Percentiles rank a stretch among this genome's conserved stretches.
phyloP scores from a whole-genome alignment of 169 alveolate genomes.

The Eimeria maxima region DNA sequence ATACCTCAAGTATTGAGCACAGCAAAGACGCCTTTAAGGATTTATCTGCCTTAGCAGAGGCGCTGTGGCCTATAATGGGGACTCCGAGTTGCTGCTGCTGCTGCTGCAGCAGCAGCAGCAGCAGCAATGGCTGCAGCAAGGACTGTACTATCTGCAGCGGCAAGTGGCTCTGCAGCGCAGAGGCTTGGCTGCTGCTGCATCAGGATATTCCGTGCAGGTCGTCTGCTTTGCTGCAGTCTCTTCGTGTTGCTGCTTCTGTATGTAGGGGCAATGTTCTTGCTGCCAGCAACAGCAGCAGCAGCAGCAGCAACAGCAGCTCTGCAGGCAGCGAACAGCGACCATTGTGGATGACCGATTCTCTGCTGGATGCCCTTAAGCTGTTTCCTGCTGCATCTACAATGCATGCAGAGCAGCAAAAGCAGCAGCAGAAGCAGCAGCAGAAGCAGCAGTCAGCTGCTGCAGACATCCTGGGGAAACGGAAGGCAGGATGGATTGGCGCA shows the following conservation, averaged over 20 bases:
- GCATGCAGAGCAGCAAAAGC: conserved; percentile 15
- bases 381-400: not conserved
- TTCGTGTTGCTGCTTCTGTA: conserved; percentile 63
- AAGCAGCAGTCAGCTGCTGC: conserved; percentile 52
- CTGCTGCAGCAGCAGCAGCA: conserved; percentile 68
- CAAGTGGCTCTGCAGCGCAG: conserved; percentile 45
- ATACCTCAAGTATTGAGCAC: not conserved
- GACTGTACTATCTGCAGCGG: conserved; percentile 60
- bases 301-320: conserved; percentile 61
- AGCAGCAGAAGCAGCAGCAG: conserved; percentile 71
- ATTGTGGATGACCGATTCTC: conserved; percentile 33
- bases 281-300: conserved; percentile 18
- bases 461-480: conserved; percentile 15
- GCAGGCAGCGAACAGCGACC: not conserved
- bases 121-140: conserved; percentile 52
- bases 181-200: conserved; percentile 67
- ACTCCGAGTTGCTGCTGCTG: conserved; percentile 50
- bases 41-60: not conserved
- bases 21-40: conserved; percentile 1
- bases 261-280: conserved; percentile 44
- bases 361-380: conserved; percentile 51
- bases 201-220: conserved; percentile 47
- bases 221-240: conserved; percentile 59
- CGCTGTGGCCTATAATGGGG: conserved; percentile 46
- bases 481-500: conserved; percentile 22